Evolutionary conservation across 2,329 filamentous ascomycete genomes (phyloP), one percentile per base, ranked within the genome.

Genomic region (Colletotrichum karsti): DNA sequence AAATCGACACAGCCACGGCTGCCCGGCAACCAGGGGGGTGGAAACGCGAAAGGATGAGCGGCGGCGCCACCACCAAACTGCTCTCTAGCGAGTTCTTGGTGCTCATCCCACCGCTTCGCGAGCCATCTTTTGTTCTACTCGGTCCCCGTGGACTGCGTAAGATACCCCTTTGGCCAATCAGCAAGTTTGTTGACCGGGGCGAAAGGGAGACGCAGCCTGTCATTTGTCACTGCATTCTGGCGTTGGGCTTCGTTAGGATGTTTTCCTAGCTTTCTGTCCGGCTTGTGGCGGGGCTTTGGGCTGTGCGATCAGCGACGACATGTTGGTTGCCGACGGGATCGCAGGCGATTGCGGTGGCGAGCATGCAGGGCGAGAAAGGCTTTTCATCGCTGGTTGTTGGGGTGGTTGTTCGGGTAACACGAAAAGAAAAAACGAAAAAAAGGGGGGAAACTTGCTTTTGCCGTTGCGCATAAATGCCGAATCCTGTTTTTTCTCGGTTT

Each of bases 1-100:
- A 22, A 61, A 15, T 15, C 22, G 62, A 26, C 44, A 41, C 44
- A 60, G 55, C 55, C 44, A 51, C 37, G 30, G 57, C 63, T 55
- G 56, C 57, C 57, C 48, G 39, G 57, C 63, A 66, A 66, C 63
- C 44, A 13, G 46, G 44, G 39, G 20, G 39, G 8, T 3, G 15
- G 9, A 37, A 8, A 20, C 7, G 33, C 33, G 33, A 35, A 9
- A 35, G 33, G 33, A 35, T 35, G 33, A 13, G 33, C 33, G 33
- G 3, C 33, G 33, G 9, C 33, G 48, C 48, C 57, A 62, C 63
- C 24, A 33, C 48, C 56, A 26, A 12, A n/a, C n/a, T 20, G 13
- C n/a, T n/a, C 2, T 28, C 24, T 28, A 50, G 37, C 51, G 28
- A 37, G 28, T 35, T 51, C 33, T 50, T 13, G 12, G 18, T 37